Base-by-base conservation (phyloP, 2,329 filamentous ascomycete genomes). In the Fusarium udum region DNA sequence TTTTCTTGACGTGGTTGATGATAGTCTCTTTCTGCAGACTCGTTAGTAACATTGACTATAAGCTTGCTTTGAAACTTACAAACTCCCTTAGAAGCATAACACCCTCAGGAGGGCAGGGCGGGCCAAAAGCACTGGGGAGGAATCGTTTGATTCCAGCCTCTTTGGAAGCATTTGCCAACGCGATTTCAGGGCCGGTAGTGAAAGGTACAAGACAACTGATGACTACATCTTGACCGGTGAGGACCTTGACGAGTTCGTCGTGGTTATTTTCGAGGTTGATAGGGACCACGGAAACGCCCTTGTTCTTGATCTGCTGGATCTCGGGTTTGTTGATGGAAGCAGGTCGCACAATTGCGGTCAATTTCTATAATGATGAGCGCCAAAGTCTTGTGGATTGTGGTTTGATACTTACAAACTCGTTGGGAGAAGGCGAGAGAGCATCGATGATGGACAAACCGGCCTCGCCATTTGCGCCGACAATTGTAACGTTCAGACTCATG, bases 1-100 rank as follows among this genome's bases (percentile, higher is more conserved):
- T 75, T 61, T 82, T 79, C 73, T 85, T 84, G 66, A 89, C 81
- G 60, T 86, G 83, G 64, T 87, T 83, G 74, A 86, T 83, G 18
- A 89, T 81, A 6, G 81, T 78, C 71, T 89, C 86, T 81, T 90
- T 90, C 77, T 78, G 9, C 10, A 3, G 4, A 51, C 8, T 20
- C 2, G 48, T 51, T 14, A 51, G 48, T 3, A 18, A 20, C 8
- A 51, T 5, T 34, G 31, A 18, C 15, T 32, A 2, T 2, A 7
- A 20, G 4, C 48, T 51, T 51, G 31, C 11, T 51, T 18, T 51
- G 15, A 1, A 4, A 51, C 71, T n/a, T 64, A 72, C 71, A 6
- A 61, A 7, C 22, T 71, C 71, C 12, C 71, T 43, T 1, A 73
- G 34, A 24, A 53, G 28, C 71, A 73, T 63, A 6, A 74, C 71